Evolutionary conservation across 78 protist species (phyloP).

Genomic region (Dictyostelium firmibasis): DNA sequence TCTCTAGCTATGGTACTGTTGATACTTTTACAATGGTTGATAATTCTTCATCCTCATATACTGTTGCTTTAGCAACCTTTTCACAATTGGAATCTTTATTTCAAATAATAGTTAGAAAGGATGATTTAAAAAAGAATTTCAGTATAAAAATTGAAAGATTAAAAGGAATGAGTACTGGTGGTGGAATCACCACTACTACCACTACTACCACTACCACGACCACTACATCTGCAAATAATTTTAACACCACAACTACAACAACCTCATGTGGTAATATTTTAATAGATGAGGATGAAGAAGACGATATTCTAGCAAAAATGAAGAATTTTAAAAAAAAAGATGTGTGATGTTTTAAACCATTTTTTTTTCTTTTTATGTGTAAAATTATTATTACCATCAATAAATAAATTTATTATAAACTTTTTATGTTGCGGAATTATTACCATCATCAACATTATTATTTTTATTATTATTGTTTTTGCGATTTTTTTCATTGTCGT

Average conservation of each 20-base stretch:
- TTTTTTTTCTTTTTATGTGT: neutral
- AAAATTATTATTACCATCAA: neutral
- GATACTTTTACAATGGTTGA: conserved; percentile 9
- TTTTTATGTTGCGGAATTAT: neutral
- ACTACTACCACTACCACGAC: neutral
- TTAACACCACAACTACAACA: neutral
- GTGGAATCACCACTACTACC: neutral
- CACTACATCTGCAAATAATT: neutral
- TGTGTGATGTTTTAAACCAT: too few species aligned
- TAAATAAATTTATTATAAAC: neutral
- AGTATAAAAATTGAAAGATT: neutral
- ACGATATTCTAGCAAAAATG: conserved; percentile 10
- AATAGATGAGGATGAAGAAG: conserved; percentile 10
- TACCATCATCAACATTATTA: neutral
- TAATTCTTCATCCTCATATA: neutral
- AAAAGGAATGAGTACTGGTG: neutral
- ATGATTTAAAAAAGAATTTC: conserved; percentile 18
- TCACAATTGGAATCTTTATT: neutral
- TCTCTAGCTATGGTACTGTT: conserved; percentile 22
- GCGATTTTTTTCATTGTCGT: neutral
- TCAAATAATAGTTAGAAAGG: neutral
- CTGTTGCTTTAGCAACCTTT: neutral
- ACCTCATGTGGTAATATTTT: neutral
- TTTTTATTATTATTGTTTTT: neutral
- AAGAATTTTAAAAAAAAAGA: neutral